Base-by-base conservation (phyloP, 2,329 filamentous ascomycete genomes). In the Epichloe gansuensis region DNA sequence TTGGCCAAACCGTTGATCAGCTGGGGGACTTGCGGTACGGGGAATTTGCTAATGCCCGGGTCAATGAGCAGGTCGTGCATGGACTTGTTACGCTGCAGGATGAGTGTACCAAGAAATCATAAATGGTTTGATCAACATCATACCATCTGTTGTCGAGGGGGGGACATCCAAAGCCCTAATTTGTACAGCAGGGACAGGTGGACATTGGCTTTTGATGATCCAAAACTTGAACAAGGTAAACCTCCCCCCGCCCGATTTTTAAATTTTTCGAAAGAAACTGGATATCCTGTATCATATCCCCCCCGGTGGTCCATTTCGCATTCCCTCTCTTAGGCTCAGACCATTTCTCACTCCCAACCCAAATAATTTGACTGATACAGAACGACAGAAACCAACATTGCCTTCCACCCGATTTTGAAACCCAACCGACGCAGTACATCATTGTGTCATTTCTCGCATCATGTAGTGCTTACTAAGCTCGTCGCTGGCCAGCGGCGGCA, bases 11-110 rank as follows among this genome's bases (percentile, higher is more conserved):
- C 0, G 77, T 93, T 15, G 84, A 84, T 35, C 80, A 78, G 47
- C 71, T 95, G 64, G 94, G 88, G 66, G 87, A 94, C 66, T 73
- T 95, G 51, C 81, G 87, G 45, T 91, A 93, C 61, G 89, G 89
- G 39, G 82, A 82, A 51, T 77, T 93, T 53, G 75, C 78, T 38
- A 85, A 86, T 56, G 66, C 74, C 23, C 74, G 80, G 54, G 68
- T 90, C 35, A 74, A 74, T 27, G 75, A 80, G 46, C 83, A 89
- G 57, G 78, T 88, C 34, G 69, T 89, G 17, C 77, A 83, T 46
- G 83, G 83, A 5, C 70, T 93, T n/a, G 60, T 59, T 15, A 60
- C 62, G 36, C 60, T 70, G 43, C 80, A 86, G 63, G 73, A 80
- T 55, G 74, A 76, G 25, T 89, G 85, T 65, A 74, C 77, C 54